phyloP scores from a whole-genome alignment of 2,329 filamentous ascomycete genomes.

The Cercospora sojina region DNA sequence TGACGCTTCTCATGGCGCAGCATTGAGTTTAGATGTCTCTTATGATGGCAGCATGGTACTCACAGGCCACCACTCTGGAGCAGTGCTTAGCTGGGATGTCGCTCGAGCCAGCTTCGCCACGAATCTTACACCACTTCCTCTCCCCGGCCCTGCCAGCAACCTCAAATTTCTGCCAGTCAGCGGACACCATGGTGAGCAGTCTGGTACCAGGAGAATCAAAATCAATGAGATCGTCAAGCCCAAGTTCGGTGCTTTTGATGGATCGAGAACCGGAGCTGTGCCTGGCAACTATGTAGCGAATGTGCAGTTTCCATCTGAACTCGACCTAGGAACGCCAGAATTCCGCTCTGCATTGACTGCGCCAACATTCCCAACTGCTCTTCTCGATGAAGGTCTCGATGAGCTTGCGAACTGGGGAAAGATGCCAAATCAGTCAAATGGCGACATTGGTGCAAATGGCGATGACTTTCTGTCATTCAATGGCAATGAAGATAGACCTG shows the following conservation, averaged over 20 bases:
- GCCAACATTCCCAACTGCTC: constrained; percentile 42
- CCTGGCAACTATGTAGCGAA: constrained; percentile 64
- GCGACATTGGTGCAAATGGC: constrained; percentile 9
- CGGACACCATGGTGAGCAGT: constrained; percentile 40
- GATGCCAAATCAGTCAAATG: constrained; percentile 7
- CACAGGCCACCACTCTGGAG: constrained; percentile 78
- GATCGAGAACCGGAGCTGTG: constrained; percentile 38
- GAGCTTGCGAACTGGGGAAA: constrained; percentile 42
- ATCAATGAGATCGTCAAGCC: constrained; percentile 68
- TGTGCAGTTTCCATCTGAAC: constrained; percentile 56
- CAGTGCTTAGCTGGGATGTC: constrained; percentile 77
- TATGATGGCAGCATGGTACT: constrained; percentile 80
- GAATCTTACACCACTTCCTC: constrained; percentile 59
- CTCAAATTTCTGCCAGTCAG: constrained; percentile 68
- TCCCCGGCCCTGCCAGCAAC: constrained; percentile 82
- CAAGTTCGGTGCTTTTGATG: constrained; percentile 58
- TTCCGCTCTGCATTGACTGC: constrained; percentile 47
- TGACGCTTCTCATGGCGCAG: constrained; percentile 59
- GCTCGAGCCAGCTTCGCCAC: constrained; percentile 66
- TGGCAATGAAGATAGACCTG: constrained; percentile 12
- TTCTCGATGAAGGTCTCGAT: constrained; percentile 38
- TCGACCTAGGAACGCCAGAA: constrained; percentile 26
- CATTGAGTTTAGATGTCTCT: constrained; percentile 68
- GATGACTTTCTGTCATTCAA: constrained; percentile 44
- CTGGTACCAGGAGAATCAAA: constrained; percentile 32